phyloP scores from a whole-genome alignment of 2,329 filamentous ascomycete genomes.

The Paramyrothecium sp. region DNA sequence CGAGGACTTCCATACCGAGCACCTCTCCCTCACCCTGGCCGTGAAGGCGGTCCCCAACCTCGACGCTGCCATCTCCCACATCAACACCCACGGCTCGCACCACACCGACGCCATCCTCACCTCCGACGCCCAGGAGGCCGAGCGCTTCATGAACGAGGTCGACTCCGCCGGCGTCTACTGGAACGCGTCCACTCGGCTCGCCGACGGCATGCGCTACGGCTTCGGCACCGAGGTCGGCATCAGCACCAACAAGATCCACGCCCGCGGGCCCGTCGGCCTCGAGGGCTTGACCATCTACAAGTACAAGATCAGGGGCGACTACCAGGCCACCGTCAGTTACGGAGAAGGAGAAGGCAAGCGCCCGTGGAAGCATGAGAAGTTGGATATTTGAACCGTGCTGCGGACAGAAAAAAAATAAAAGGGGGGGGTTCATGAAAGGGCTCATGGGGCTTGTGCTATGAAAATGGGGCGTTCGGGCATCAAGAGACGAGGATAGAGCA shows the following conservation, averaged over 20 bases:
- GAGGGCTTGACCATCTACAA: slow-evolving; percentile 98
- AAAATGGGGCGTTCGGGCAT: background rate
- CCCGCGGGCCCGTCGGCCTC: slow-evolving; percentile 86
- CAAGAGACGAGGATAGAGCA: background rate
- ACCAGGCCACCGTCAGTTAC: slow-evolving; percentile 80
- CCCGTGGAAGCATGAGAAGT: slow-evolving; percentile 57
- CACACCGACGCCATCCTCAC: slow-evolving; percentile 95
- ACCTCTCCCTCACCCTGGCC: slow-evolving; percentile 79
- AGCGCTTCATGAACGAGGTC: slow-evolving; percentile 79
- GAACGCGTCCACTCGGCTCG: slow-evolving; percentile 93
- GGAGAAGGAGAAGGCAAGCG: slow-evolving; percentile 60
- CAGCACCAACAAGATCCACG: slow-evolving; percentile 98
- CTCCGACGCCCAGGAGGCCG: slow-evolving; percentile 62
- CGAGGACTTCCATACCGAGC: slow-evolving; percentile 83
- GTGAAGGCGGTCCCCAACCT: slow-evolving; percentile 74
- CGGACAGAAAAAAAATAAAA: background rate
- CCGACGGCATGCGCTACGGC: slow-evolving; percentile 94
- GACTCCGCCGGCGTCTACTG: slow-evolving; percentile 94
- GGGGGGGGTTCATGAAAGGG: too few species aligned
- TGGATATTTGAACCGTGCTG: slow-evolving; percentile 33
- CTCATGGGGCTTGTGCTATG: background rate
- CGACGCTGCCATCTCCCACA: slow-evolving; percentile 76
- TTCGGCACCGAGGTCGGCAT: slow-evolving; percentile 99
- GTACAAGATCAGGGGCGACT: slow-evolving; percentile 82
- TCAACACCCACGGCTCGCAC: slow-evolving; percentile 88